Evolutionary conservation across 495 filamentous ascomycete species (phyloP), one percentile per base, ranked within the genome.

Genomic region (Chaetomidium leptoderma): DNA sequence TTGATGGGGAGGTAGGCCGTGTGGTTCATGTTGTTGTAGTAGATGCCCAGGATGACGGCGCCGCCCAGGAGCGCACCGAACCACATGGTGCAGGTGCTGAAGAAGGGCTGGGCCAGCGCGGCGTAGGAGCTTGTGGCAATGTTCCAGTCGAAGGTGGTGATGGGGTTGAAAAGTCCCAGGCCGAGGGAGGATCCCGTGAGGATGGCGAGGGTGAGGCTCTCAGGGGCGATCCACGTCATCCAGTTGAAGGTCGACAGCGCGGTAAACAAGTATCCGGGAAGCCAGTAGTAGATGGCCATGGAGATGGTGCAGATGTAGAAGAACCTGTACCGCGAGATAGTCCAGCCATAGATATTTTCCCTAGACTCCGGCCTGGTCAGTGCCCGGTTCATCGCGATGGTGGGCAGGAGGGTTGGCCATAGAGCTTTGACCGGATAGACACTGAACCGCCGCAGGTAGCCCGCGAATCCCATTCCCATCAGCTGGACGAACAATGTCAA

Each of bases 1-100:
- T 70, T 70, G 60, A 83, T 83, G 6, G 82, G 81, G 30, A 86
- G 71, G 57, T 76, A 82, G 23, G 77, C 64, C 24, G 71, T 66
- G 58, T 77, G 81, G 67, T 77, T 80, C 29, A 73, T 62, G 42
- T 75, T 75, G 7, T 58, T 72, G 65, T 78, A 85, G 63, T 81
- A 82, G 19, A 86, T 68, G 10, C 63, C 81, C 0, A 77, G 54
- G 11, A 79, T 79, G 35, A 79, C 67, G 35, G 82, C 33, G 2
- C 51, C 68, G 13, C 66, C 62, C 27, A 71, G 47, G 8, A 66
- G 39, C 9, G 56, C 47, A 23, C 63, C 58, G 32, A 61, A 60
- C 53, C 65, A 72, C 60, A 58, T 57, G 8, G 68, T 72, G 36
- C 63, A 69, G 0, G 61, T 67, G 29, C 46, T 57, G 59, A 74